Conservation (phyloP, 176 grass and related monocot genomes). For the Zea luxurians region DNA sequence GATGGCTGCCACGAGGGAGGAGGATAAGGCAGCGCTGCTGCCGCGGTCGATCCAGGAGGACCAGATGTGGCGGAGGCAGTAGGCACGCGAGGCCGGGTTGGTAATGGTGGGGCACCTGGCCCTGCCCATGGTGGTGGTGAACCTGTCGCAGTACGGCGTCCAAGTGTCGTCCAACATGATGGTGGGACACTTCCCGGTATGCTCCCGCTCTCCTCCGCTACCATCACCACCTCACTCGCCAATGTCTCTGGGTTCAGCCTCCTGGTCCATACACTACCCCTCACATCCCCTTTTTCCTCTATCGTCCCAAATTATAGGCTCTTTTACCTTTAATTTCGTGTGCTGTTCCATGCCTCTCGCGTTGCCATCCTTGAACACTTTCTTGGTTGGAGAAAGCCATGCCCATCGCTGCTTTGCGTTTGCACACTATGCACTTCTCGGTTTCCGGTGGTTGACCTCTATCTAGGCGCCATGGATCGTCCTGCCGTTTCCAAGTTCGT, state of each 20-base stretch:
- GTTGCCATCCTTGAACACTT: neutral
- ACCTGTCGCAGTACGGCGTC: constrained; percentile 52
- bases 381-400: neutral
- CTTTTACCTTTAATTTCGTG: neutral
- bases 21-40: neutral
- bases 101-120: constrained; percentile 55
- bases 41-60: neutral
- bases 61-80: neutral
- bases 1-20: constrained; percentile 1
- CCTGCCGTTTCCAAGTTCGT: neutral
- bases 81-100: constrained; percentile 28
- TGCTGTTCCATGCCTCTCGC: neutral
- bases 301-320: neutral
- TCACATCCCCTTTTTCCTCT: accelerated
- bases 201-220: constrained; percentile 70
- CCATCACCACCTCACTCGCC: constrained; percentile 84
- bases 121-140: constrained; percentile 58
- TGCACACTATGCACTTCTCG: neutral
- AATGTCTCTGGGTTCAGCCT: constrained; percentile 93
- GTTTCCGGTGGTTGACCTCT: neutral
- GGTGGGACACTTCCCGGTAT: constrained; percentile 82
- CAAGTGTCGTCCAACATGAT: constrained; percentile 92
- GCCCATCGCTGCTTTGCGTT: too few relatives aligned
- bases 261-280: constrained; percentile 50
- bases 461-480: neutral